A percentile compares a stretch with the other conserved stretches of the same genome.
Conservation (phyloP, 805 yeast genomes). For the Maudiozyma turicensis region DNA sequence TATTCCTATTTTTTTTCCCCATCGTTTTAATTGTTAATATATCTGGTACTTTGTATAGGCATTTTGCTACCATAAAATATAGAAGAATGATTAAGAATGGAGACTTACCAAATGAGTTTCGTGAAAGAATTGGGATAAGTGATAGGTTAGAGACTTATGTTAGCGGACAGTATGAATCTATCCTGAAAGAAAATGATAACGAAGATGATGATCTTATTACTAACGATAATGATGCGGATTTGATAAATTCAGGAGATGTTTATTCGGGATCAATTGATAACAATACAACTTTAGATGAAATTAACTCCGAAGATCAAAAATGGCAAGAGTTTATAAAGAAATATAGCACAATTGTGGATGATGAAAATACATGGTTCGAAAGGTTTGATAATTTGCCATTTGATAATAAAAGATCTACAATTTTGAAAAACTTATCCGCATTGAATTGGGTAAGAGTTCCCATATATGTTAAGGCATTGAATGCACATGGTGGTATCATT, state of each 20-base stretch:
- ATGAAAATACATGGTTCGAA: constrained; percentile 5
- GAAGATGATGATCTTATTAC: constrained; percentile 3
- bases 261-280: neutral
- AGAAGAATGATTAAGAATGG: constrained; percentile 18
- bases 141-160: constrained; percentile 18
- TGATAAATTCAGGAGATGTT: neutral
- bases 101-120: constrained; percentile 13
- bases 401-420: constrained; percentile 31
- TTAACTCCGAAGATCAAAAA: constrained; percentile 3
- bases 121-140: constrained; percentile 18
- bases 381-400: constrained; percentile 25
- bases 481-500: constrained; percentile 82
- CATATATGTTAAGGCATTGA: constrained; percentile 57
- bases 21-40: constrained; percentile 19
- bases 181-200: constrained; percentile 14
- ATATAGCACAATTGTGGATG: constrained; percentile 17
- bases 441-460: constrained; percentile 74
- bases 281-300: neutral
- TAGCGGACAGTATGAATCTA: constrained; percentile 17
- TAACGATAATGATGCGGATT: constrained; percentile 4
- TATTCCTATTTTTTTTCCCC: constrained; percentile 16
- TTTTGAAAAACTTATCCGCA: constrained; percentile 46
- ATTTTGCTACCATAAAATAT: constrained; percentile 18
- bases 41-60: constrained; percentile 25
- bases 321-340: constrained; percentile 23